Evolutionary conservation across 352 stramenopile species (phyloP).

Genomic region (Peronospora destructor): DNA sequence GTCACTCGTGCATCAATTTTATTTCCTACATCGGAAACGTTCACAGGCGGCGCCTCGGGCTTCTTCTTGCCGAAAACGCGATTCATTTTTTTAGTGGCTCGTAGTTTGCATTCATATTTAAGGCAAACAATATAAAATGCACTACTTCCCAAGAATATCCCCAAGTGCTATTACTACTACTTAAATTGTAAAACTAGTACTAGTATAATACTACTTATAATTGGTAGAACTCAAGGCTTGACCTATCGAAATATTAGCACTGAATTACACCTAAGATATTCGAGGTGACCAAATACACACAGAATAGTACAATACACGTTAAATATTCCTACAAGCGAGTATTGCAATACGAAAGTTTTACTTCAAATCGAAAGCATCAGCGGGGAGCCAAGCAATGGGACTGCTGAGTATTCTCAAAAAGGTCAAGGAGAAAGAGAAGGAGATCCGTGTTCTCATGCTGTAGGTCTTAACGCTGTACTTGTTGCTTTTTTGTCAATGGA

Average conservation of each 20-base stretch:
- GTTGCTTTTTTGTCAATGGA: background rate
- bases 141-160: no score
- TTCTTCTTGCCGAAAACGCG: slow-evolving; percentile 86
- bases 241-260: no score
- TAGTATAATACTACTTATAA: no score
- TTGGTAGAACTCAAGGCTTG: no score
- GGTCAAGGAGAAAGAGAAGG: slow-evolving; percentile 99
- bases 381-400: slow-evolving; percentile 50
- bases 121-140: no score
- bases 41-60: slow-evolving; percentile 54
- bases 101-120: no score
- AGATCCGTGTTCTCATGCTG: slow-evolving; percentile 97
- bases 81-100: slow-evolving; percentile 39
- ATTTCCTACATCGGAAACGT: slow-evolving; percentile 70
- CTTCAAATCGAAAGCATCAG: no score
- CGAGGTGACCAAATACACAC: no score
- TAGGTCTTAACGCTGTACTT: slow-evolving; percentile 25
- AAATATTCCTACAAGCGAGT: background rate
- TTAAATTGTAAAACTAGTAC: no score
- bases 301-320: no score
- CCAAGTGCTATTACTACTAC: no score
- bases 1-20: slow-evolving; percentile 69
- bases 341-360: slow-evolving; percentile 3
- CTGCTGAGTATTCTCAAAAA: slow-evolving; percentile 93
- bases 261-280: no score